Evolutionary conservation across 2,329 filamentous ascomycete genomes (phyloP), one percentile per base, ranked within the genome.

Genomic region (Apiospora hydei): DNA sequence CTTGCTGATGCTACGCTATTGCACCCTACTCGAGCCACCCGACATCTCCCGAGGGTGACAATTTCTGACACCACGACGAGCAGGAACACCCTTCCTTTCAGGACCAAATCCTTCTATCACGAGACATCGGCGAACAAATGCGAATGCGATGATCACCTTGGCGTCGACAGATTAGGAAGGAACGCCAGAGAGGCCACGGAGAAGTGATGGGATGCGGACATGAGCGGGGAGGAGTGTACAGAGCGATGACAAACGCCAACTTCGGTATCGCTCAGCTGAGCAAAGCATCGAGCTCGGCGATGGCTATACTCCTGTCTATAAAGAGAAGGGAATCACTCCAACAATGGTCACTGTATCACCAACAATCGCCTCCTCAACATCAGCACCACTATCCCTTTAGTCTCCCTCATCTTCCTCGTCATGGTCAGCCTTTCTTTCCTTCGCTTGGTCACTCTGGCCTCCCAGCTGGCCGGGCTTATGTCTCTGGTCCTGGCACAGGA

Each of bases 401-500:
- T 5, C 69, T 21, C 16, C 10, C 51, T 30, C 46, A 8, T 8
- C 5, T 14, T n/a, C 67, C n/a, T 21, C 41, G 13, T 51, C 64
- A 77, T 77, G 76, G 53, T 70, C 69, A 38, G 57, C 21, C 57
- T 43, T 57, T 75, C 73, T 38, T 68, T 74, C 8, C 14, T 69
- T 44, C 73, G 73, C 30, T 24, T 74, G 38, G 69, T 75, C 26
- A 71, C 69, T 51, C 69, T 76, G 71, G 71, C 75, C 53, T 67
- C 74, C 49, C 74, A 76, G 71, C 68, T 77, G 41, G 68, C 71
- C 64, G 70, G 38, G 61, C 53, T 77, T 38, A 38, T 75, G 11
- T 71, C 73, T 6, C n/a, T 26, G 13, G 69, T 53, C 14, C 69
- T 71, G 41, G 72, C 73, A 6, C 76, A 77, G 68, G 76, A 77